Percentiles rank a stretch among this genome's conserved stretches.
Evolutionary conservation across 2,329 filamentous ascomycete genomes (phyloP).

Genomic region (Diaporthe sp.): DNA sequence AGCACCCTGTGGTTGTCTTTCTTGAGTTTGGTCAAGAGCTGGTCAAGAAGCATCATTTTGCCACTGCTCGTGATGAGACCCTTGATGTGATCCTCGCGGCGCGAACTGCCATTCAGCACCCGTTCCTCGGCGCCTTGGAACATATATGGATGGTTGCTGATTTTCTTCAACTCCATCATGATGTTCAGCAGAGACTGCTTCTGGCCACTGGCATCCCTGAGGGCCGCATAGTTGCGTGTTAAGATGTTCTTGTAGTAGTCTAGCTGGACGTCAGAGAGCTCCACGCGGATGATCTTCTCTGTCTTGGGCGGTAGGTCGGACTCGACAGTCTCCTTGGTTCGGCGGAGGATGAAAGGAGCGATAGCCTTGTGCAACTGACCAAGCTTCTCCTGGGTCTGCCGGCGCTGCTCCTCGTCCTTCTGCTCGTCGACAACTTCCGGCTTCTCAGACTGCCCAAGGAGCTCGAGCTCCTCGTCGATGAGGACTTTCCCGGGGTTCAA

Average conservation of each 20-base stretch:
- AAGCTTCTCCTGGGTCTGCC: slow-evolving; percentile 88
- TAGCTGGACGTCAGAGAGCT: slow-evolving; percentile 94
- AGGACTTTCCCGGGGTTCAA: slow-evolving; percentile 93
- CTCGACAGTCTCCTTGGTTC: slow-evolving; percentile 97
- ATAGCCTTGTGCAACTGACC: slow-evolving; percentile 87
- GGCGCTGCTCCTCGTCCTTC: slow-evolving; percentile 61
- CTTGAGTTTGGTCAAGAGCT: slow-evolving; percentile 92
- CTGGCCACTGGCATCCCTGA: slow-evolving; percentile 92
- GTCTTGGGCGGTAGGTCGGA: slow-evolving; percentile 97
- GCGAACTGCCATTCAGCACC: slow-evolving; percentile 82
- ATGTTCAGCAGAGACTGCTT: slow-evolving; percentile 97
- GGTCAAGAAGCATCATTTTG: slow-evolving; percentile 99
- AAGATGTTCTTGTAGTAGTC: slow-evolving; percentile 99
- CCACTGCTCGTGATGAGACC: slow-evolving; percentile 96
- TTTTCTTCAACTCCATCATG: slow-evolving; percentile 99
- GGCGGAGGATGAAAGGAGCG: slow-evolving; percentile 92
- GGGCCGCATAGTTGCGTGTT: slow-evolving; percentile 93
- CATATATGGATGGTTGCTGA: slow-evolving; percentile 99
- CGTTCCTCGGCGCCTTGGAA: slow-evolving; percentile 94
- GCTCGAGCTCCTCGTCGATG: slow-evolving; percentile 92
- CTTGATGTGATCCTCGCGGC: slow-evolving; percentile 91
- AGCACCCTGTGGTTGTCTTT: slow-evolving; percentile 94
- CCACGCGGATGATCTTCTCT: slow-evolving; percentile 98
- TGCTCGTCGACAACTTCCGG: slow-evolving; percentile 47
- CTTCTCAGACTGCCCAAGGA: slow-evolving; percentile 65